Evolutionary conservation across 768 basidiomycete species (phyloP).

Genomic region (Lactarius quietus): DNA sequence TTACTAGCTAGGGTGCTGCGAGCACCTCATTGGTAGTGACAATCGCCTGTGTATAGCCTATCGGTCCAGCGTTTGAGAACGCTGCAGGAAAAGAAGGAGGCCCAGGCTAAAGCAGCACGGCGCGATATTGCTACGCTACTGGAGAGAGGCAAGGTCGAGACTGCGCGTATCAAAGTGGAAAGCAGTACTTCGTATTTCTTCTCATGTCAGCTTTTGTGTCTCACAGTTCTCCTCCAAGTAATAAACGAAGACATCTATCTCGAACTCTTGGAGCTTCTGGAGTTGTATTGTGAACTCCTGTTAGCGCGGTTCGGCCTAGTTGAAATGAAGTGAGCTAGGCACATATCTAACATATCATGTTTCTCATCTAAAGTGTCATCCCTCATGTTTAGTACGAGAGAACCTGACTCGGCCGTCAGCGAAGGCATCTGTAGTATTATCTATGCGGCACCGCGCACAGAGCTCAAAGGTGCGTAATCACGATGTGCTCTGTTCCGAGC

Average conservation of each 20-base stretch:
- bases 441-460: constrained; percentile 87
- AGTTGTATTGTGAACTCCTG: constrained; percentile 92
- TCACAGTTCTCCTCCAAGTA: constrained; percentile 40
- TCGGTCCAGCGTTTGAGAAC: constrained; percentile 83
- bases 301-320: constrained; percentile 89
- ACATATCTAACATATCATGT: neutral
- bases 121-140: constrained; percentile 79
- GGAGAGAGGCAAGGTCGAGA: constrained; percentile 78
- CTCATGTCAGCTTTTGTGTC: constrained; percentile 19
- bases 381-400: constrained; percentile 50
- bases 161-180: constrained; percentile 82
- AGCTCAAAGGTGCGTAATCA: constrained; percentile 65
- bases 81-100: constrained; percentile 89
- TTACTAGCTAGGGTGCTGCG: constrained; percentile 5
- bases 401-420: constrained; percentile 80
- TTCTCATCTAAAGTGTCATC: neutral
- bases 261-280: constrained; percentile 87
- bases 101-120: constrained; percentile 68
- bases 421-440: constrained; percentile 90
- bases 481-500: neutral
- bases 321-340: constrained; percentile 69
- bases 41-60: constrained; percentile 43
- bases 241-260: constrained; percentile 83
- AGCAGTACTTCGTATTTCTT: constrained; percentile 51
- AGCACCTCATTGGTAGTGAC: neutral